These are phyloP conservation scores for Globisporangium nunn DNA, from an alignment of 352 stramenopile species.

Conservation along the genomic window DNA sequence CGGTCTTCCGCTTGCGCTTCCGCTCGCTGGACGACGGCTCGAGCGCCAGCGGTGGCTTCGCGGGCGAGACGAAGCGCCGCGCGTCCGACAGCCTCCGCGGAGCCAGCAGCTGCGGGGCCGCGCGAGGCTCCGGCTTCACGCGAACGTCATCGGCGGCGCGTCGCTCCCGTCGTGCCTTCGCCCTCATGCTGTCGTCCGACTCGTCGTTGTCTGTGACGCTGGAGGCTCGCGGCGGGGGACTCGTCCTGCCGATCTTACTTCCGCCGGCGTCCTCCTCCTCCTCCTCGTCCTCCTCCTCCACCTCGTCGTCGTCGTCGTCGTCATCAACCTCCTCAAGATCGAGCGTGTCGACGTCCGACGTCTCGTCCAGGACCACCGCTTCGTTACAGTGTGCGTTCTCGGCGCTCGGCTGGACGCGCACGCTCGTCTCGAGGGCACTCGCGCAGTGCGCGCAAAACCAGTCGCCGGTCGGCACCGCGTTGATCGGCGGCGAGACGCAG, in stretches of 20 bases:
- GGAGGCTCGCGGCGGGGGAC: constrained; percentile 2
- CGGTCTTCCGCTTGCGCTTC: constrained; percentile 52
- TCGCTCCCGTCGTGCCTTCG: not conserved
- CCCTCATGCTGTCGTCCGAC: constrained; percentile 13
- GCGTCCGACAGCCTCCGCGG: constrained; percentile 1
- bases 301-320: constrained; percentile 16
- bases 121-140: constrained; percentile 9
- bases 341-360: constrained; percentile 10
- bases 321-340: constrained; percentile 13
- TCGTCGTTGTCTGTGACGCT: constrained; percentile 12
- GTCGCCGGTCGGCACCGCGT: constrained; percentile 41
- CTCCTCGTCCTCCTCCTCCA: constrained; percentile 12
- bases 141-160: not conserved
- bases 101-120: constrained; percentile 9
- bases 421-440: constrained; percentile 14
- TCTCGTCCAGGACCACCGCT: constrained; percentile 9
- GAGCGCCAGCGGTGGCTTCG: constrained; percentile 8
- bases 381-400: constrained; percentile 26
- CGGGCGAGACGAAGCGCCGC: constrained; percentile 1
- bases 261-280: not conserved
- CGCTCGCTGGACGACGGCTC: constrained; percentile 19
- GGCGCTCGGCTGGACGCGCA: constrained; percentile 8
- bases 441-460: constrained; percentile 54
- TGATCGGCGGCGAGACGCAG: constrained; percentile 60
- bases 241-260: not conserved